phyloP scores from a whole-genome alignment of 163 green algal species.

The Prototheca wickerhamii region DNA sequence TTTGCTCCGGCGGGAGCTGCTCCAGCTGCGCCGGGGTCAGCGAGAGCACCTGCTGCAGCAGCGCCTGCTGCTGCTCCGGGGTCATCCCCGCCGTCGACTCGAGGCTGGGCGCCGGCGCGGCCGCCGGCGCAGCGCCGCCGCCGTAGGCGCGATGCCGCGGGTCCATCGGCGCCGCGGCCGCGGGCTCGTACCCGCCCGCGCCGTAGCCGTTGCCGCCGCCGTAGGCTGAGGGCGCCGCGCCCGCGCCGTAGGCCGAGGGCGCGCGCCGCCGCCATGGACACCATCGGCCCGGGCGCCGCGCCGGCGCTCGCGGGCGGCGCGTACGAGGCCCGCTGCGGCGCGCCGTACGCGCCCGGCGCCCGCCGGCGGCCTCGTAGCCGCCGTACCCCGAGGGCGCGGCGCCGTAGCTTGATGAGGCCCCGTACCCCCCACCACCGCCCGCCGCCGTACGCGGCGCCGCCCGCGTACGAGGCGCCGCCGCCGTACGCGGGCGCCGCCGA shows the following conservation, averaged over 20 bases:
- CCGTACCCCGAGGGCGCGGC: neutral
- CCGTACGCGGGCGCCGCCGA: neutral
- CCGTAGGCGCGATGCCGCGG: neutral
- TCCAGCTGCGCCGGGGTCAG: slow-evolving; percentile 77
- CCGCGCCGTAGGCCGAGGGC: neutral
- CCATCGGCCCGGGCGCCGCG: too few species aligned
- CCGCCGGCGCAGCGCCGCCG: neutral
- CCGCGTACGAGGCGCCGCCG: neutral
- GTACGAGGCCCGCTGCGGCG: neutral
- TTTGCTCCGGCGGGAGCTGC: slow-evolving; percentile 63
- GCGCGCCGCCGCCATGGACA: neutral
- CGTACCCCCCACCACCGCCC: neutral
- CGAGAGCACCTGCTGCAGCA: slow-evolving; percentile 74
- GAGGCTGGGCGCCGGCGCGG: neutral
- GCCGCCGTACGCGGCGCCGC: too few species aligned
- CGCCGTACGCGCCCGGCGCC: neutral
- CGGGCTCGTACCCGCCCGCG: neutral
- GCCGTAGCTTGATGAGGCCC: neutral
- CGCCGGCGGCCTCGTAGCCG: too few species aligned
- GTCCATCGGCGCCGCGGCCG: neutral
- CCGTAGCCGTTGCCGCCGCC: neutral
- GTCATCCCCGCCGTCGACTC: slow-evolving; percentile 9
- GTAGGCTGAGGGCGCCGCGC: neutral
- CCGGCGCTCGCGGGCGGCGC: too few species aligned
- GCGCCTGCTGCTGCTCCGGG: slow-evolving; percentile 23